A percentile compares a stretch with the other conserved stretches of the same genome.
Conservation (phyloP, 2,329 filamentous ascomycete genomes). For the Cryphonectria naterciae region DNA sequence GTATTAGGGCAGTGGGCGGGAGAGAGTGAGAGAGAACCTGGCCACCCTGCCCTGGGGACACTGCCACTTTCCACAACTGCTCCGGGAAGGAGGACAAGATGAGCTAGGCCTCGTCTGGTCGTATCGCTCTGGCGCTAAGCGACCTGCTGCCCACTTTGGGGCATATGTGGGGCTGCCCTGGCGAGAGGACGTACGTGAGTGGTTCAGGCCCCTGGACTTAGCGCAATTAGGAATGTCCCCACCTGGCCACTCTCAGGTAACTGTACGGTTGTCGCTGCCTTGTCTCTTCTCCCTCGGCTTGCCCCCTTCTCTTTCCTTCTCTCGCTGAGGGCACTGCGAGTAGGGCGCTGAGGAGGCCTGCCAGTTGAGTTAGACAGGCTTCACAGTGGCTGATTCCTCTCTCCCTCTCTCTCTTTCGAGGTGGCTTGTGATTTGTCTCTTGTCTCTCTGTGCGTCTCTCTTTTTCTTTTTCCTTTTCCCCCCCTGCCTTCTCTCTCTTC, state of each 20-base stretch:
- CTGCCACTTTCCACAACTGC: not conserved
- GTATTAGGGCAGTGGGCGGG: not conserved
- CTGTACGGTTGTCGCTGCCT: slow-evolving; percentile 1
- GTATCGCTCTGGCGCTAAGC: not conserved
- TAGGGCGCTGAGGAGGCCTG: too few species aligned
- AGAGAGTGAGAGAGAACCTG: not conserved
- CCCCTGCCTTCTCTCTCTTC: not conserved
- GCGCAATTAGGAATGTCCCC: not conserved
- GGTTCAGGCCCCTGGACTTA: not conserved
- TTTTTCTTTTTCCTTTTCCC: not conserved
- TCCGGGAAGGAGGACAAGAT: not conserved
- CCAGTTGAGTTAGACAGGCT: not conserved
- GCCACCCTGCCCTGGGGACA: not conserved
- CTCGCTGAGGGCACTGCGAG: not conserved
- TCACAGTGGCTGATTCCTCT: not conserved
- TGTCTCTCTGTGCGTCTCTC: not conserved
- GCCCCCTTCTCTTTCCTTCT: not conserved
- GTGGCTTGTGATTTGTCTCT: not conserved
- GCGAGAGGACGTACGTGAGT: not conserved
- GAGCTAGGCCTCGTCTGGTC: slow-evolving; percentile 6
- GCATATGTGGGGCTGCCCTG: not conserved
- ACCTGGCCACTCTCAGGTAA: not conserved
- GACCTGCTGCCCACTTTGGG: not conserved
- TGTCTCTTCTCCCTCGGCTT: not conserved
- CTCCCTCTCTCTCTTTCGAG: not conserved